Evolutionary conservation across 2,329 filamentous ascomycete species (phyloP), one percentile per base, ranked within the genome.

Genomic region (Penicillium sumatraense): DNA sequence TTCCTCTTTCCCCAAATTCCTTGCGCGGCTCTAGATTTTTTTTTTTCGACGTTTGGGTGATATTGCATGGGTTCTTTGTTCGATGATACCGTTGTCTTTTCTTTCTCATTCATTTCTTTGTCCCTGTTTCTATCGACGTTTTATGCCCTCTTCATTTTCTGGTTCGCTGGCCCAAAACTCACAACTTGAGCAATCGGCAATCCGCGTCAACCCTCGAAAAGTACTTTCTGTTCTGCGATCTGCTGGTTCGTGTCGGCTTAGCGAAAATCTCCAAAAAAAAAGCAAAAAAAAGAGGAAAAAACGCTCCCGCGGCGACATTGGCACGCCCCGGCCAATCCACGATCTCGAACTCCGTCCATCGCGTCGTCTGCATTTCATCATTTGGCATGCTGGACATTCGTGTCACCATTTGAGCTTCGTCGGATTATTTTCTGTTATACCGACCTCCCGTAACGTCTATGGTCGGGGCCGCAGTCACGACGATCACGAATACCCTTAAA

Each of bases 181-280:
- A 24, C 67, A 63, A 64, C 59, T 68, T 71, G 68, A 69, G 68
- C 66, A 65, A 69, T 67, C 66, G 66, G 68, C 68, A 70, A 55
- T 55, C 54, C 58, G 58, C 59, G 57, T 64, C 60, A 49, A 41
- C 50, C 41, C 60, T 58, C 61, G 61, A 72, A 72, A 73, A 72
- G 69, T 70, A 65, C 59, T 62, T 58, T 44, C 57, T 64, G 62
- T 66, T 64, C 67, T 65, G 64, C 63, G 55, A 50, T 64, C 56
- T 64, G 60, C 65, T 68, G 58, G 52, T 65, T 63, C 56, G 56
- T 60, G 58, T 62, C 57, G 59, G 59, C 56, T 58, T 57, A 60
- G 63, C 63, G 59, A 64, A 65, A 65, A 59, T 41, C 49, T 60
- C 59, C 56, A n/a, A 62, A 65, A 68, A 71, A 64, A 64, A 62